Evolutionary conservation across 1,284 basidiomycete species (phyloP), one percentile per base, ranked within the genome.

Genomic region (Omphalotus olearius): DNA sequence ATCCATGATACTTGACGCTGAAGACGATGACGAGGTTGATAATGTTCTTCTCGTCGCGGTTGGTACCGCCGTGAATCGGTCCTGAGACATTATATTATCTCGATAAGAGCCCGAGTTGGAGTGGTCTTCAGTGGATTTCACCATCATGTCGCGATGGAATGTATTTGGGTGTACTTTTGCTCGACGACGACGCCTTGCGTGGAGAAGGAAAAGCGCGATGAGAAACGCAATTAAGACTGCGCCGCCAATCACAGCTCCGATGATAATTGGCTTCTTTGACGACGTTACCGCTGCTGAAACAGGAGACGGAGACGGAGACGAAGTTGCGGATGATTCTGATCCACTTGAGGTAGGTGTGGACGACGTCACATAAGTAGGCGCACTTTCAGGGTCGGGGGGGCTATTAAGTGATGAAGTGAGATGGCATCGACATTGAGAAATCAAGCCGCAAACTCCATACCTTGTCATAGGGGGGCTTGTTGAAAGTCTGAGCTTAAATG

Each of bases 141-240:
- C 26, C 47, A 49, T 49, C 47, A 41, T 49, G 26, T 49, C 47
- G 17, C 38, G 39, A 7, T 49, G 28, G 38, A 49, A 49, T 5
- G 38, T 42, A 16, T 26, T 28, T 49, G 47, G 39, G 14, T 26
- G 39, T 30, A n/a, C 6, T 20, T 26, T n/a, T 28, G 17, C 16
- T 13, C 45, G 6, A 13, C 35, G 6, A 13, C 35, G 45, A 37
- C 20, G 17, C 16, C 14, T 16, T 35, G 3, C 17, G 20, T 13
- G 23, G 7, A 47, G 6, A 7, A 33, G 13, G 23, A 13, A 11
- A 7, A 38, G 13, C 9, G 45, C 20, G 33, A 38, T 14, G 20
- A 38, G 33, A 10, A 33, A 11, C 4, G 37, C 6, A 3, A 47
- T 4, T 25, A 47, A 13, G 7, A 20, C 45, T 13, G 3, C 36